Evolutionary conservation across 495 filamentous ascomycete species (phyloP).

Genomic region (Aspergillus sclerotioniger): DNA sequence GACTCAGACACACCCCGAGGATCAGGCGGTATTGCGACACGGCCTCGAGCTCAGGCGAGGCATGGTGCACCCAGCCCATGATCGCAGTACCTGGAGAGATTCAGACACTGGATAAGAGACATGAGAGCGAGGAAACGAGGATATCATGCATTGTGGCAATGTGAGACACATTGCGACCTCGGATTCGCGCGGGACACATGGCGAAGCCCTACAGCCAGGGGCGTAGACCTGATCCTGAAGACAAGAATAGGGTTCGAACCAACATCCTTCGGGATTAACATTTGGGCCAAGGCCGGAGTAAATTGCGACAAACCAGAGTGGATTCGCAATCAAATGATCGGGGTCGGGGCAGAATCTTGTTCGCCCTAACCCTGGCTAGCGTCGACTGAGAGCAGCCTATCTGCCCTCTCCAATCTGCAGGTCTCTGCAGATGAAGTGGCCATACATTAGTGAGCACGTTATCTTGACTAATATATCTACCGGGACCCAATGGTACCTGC

Average conservation of each 20-base stretch:
- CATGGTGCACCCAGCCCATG: constrained; percentile 48
- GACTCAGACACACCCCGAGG: constrained; percentile 41
- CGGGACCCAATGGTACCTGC: too few relatives aligned
- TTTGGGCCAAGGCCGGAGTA: not conserved
- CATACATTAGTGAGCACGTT: not conserved
- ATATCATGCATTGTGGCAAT: too few relatives aligned
- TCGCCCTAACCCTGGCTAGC: not conserved
- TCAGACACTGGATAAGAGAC: not conserved
- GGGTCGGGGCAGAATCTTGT: not conserved
- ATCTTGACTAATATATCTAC: too few relatives aligned
- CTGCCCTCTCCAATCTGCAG: too few relatives aligned
- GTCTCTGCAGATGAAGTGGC: not conserved
- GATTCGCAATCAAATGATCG: too few relatives aligned
- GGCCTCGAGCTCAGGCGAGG: constrained; percentile 37
- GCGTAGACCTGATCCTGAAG: too few relatives aligned
- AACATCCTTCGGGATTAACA: too few relatives aligned
- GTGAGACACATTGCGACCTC: too few relatives aligned
- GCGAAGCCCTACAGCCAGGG: too few relatives aligned
- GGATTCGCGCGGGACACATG: too few relatives aligned
- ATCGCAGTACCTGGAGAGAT: constrained; percentile 3
- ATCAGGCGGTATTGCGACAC: constrained; percentile 42
- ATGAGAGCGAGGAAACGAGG: not conserved
- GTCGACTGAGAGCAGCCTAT: too few relatives aligned
- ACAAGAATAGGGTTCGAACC: too few relatives aligned
- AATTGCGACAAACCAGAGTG: not conserved